Percentiles rank a stretch among this genome's conserved stretches.
These are phyloP conservation scores for Citrus inodora DNA, from an alignment of 345 rosid genomes.

Conservation along the genomic window DNA sequence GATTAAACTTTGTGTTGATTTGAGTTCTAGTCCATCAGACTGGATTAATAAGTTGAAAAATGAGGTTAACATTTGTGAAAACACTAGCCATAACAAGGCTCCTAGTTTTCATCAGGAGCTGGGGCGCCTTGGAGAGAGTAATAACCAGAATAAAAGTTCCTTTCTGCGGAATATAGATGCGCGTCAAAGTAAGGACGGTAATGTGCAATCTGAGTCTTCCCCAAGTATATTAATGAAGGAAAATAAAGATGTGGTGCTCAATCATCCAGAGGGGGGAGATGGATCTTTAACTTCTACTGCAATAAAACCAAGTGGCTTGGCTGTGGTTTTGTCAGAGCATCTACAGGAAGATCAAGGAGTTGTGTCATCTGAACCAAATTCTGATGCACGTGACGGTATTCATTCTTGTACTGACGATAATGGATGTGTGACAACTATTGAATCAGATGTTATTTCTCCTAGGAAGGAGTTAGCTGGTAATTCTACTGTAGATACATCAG, in stretches of 20 bases:
- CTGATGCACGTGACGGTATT: slow-evolving; percentile 30
- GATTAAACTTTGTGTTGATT: slow-evolving; percentile 73
- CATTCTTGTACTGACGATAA: slow-evolving; percentile 31
- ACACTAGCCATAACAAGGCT: slow-evolving; percentile 34
- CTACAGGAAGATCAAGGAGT: slow-evolving; percentile 28
- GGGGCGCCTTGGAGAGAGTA: slow-evolving; percentile 41
- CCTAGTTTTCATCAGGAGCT: slow-evolving; percentile 36
- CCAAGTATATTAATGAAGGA: slow-evolving; percentile 32
- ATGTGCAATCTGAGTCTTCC: slow-evolving; percentile 28
- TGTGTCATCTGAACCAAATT: slow-evolving; percentile 27
- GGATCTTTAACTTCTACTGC: slow-evolving; percentile 27
- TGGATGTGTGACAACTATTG: slow-evolving; percentile 28
- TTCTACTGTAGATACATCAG: slow-evolving; percentile 35
- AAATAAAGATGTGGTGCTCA: slow-evolving; percentile 18
- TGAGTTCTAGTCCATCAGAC: slow-evolving; percentile 58
- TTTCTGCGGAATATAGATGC: slow-evolving; percentile 21
- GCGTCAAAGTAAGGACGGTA: slow-evolving; percentile 30
- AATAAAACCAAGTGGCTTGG: slow-evolving; percentile 15
- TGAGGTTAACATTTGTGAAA: slow-evolving; percentile 49
- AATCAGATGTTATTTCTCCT: slow-evolving; percentile 35
- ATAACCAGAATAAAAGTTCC: slow-evolving; percentile 36
- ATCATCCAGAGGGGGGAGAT: slow-evolving; percentile 32
- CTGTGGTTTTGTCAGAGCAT: slow-evolving; percentile 27
- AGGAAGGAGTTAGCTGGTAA: slow-evolving; percentile 34
- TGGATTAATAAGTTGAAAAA: slow-evolving; percentile 61